phyloP scores from a whole-genome alignment of 805 yeast species.

The Ogataea nonfermentans region DNA sequence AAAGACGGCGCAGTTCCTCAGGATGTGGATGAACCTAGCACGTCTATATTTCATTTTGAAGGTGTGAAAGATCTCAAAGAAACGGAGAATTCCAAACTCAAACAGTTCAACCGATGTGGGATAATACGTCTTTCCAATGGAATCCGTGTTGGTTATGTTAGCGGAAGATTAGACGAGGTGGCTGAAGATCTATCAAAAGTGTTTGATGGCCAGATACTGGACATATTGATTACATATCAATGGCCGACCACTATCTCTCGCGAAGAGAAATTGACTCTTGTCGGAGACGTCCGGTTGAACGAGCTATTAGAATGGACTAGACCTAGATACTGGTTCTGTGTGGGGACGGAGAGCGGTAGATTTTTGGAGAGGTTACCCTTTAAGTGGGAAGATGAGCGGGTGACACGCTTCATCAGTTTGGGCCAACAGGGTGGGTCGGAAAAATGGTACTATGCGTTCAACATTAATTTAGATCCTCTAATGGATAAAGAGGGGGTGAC shows the following conservation, averaged over 20 bases:
- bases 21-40: constrained; percentile 18
- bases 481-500: constrained; percentile 20
- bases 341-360: constrained; percentile 47
- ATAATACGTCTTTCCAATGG: constrained; percentile 43
- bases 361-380: constrained; percentile 59
- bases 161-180: constrained; percentile 35
- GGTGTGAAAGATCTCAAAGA: constrained; percentile 16
- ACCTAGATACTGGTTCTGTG: constrained; percentile 70
- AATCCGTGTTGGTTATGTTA: constrained; percentile 45
- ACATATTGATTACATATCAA: constrained; percentile 54
- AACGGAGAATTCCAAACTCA: constrained; percentile 28
- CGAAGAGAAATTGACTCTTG: constrained; percentile 41
- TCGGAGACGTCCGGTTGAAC: constrained; percentile 49
- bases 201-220: constrained; percentile 35
- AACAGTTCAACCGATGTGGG: constrained; percentile 36
- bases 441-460: constrained; percentile 79
- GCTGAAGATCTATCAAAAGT: constrained; percentile 14
- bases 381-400: constrained; percentile 45
- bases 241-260: constrained; percentile 59
- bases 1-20: constrained; percentile 11
- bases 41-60: constrained; percentile 28
- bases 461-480: constrained; percentile 33
- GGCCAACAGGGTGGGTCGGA: constrained; percentile 54
- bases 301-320: constrained; percentile 39
- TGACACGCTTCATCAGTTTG: constrained; percentile 65